Evolutionary conservation across 83 land plant genomes (phyloP).

Genomic region (Diphasiastrum complanatum): DNA sequence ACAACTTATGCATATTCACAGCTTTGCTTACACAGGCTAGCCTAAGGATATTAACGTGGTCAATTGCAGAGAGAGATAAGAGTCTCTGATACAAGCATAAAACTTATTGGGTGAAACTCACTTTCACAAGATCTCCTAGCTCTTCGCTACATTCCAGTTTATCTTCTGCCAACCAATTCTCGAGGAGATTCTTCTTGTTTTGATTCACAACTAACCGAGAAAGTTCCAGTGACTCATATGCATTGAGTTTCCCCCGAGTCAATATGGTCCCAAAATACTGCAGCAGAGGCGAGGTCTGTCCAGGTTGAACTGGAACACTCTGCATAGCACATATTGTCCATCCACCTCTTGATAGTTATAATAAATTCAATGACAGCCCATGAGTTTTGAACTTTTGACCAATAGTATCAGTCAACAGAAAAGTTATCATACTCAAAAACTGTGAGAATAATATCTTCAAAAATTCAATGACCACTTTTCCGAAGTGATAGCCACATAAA

Average conservation of each 20-base stretch:
- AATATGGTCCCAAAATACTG: constrained; percentile 95
- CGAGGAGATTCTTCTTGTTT: constrained; percentile 90
- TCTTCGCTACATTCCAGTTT: constrained; percentile 98
- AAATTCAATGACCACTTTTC: too few species aligned
- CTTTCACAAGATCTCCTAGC: constrained; percentile 98
- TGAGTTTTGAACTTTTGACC: too few species aligned
- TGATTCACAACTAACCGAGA: constrained; percentile 98
- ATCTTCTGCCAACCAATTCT: constrained; percentile 99
- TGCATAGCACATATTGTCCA: constrained; percentile 32
- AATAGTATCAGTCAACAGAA: too few species aligned
- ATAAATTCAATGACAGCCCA: too few species aligned
- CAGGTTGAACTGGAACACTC: constrained; percentile 99
- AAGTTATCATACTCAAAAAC: too few species aligned
- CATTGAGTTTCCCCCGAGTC: constrained; percentile 88
- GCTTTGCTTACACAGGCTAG: background rate
- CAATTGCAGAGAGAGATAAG: too few species aligned
- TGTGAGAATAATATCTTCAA: too few species aligned
- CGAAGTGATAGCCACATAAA: background rate
- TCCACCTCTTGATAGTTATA: too few species aligned
- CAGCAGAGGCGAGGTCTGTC: constrained; percentile 91
- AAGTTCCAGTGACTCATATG: constrained; percentile 90
- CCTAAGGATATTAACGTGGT: background rate
- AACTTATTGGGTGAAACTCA: too few species aligned
- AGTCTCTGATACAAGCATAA: too few species aligned
- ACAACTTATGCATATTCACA: background rate